Evolutionary conservation across 2,329 filamentous ascomycete genomes (phyloP).

Genomic region (Colletotrichum destructivum): DNA sequence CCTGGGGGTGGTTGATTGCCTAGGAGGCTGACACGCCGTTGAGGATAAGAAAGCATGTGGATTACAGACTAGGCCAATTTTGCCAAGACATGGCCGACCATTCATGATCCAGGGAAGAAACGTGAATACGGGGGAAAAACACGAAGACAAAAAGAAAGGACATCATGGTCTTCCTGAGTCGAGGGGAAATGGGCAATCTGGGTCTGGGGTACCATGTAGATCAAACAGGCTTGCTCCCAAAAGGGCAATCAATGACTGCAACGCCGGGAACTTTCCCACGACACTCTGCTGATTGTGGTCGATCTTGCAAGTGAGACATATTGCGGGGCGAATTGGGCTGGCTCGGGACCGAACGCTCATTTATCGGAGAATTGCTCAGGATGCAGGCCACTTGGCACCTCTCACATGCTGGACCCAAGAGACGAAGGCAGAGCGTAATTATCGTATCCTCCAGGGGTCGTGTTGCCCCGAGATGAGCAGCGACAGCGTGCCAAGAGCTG

Average conservation of each 20-base stretch:
- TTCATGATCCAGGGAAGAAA: neutral
- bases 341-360: constrained; percentile 38
- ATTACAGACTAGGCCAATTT: neutral
- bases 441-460: constrained; percentile 7
- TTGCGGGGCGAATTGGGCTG: constrained; percentile 18
- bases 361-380: constrained; percentile 12
- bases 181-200: too few relatives aligned
- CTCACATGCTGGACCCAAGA: constrained; percentile 9
- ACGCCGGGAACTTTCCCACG: neutral
- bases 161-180: neutral
- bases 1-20: neutral
- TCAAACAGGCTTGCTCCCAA: neutral
- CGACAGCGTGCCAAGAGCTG: constrained; percentile 18
- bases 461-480: constrained; percentile 6
- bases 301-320: constrained; percentile 15
- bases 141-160: neutral
- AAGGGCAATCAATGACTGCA: neutral
- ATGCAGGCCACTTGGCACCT: constrained; percentile 35
- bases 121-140: neutral
- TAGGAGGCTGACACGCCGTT: constrained; percentile 23
- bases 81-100: neutral
- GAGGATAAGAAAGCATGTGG: neutral
- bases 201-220: neutral
- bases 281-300: neutral
- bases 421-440: neutral